Evolutionary conservation across 2,329 filamentous ascomycete genomes (phyloP).

Genomic region (Orbilia quercus): DNA sequence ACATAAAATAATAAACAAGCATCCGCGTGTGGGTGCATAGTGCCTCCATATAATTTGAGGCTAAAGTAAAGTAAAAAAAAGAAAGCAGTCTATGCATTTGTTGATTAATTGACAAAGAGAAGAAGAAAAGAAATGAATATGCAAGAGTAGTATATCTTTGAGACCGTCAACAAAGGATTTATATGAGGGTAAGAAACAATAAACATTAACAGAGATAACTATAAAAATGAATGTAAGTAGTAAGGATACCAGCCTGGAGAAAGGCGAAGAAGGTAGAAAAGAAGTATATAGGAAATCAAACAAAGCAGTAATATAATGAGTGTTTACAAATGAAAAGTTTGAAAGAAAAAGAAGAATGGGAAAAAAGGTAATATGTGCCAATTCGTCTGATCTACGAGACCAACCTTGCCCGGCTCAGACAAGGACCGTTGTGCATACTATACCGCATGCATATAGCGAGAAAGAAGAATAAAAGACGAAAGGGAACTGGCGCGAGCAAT

Average conservation of each 20-base stretch:
- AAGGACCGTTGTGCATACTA: neutral
- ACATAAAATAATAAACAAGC: too few species aligned
- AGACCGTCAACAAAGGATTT: slow-evolving; percentile 4
- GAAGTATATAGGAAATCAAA: neutral
- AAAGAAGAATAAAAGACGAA: neutral
- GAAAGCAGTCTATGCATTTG: slow-evolving; percentile 48
- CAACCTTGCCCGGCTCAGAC: neutral
- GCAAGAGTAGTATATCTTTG: slow-evolving; percentile 7
- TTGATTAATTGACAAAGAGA: slow-evolving; percentile 3
- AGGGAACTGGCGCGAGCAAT: neutral
- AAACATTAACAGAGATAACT: slow-evolving; percentile 30
- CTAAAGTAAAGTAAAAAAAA: neutral
- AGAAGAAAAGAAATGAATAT: neutral
- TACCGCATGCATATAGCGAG: neutral
- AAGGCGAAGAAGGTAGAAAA: slow-evolving; percentile 11
- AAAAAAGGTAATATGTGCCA: slow-evolving; percentile 13
- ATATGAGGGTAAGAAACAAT: slow-evolving; percentile 7
- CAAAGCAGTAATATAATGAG: slow-evolving; percentile 9
- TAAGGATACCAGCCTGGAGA: slow-evolving; percentile 41
- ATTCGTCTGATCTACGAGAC: slow-evolving; percentile 22
- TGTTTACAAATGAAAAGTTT: slow-evolving; percentile 21
- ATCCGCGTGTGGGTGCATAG: too few species aligned
- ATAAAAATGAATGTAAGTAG: slow-evolving; percentile 38
- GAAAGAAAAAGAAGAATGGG: neutral
- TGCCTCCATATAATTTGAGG: neutral